Conservation (phyloP, 345 rosid species). For the Hibiscus syriacus region DNA sequence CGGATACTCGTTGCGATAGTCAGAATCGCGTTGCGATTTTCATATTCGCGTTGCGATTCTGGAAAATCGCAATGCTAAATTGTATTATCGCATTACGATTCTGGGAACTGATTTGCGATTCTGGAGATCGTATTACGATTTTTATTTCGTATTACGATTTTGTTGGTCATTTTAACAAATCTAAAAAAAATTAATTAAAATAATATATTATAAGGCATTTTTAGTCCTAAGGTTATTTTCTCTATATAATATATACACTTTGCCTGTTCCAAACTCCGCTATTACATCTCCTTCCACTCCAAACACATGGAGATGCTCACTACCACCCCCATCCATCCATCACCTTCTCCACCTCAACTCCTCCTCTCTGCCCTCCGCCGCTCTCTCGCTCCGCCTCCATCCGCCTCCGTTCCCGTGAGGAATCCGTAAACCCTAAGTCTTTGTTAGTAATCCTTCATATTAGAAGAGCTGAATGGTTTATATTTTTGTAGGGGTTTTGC, state of each 20-base stretch:
- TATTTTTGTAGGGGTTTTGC: slow-evolving; percentile 22
- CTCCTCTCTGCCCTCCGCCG: neutral
- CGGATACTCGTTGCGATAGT: too few species aligned
- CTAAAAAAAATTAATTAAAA: too few species aligned
- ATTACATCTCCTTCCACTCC: neutral
- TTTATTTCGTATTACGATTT: too few species aligned
- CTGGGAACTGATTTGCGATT: too few species aligned
- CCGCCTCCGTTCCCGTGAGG: neutral
- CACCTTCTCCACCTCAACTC: neutral
- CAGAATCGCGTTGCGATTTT: too few species aligned
- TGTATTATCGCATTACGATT: too few species aligned
- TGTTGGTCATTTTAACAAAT: too few species aligned
- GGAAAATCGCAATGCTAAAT: too few species aligned
- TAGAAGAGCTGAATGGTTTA: neutral
- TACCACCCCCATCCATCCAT: neutral
- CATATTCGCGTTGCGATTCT: too few species aligned
- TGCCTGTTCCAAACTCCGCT: neutral
- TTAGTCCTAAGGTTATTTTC: too few species aligned
- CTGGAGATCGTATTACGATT: too few species aligned
- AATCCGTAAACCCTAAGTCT: neutral
- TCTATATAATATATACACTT: neutral
- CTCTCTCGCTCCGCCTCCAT: neutral
- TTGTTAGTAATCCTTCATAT: neutral
- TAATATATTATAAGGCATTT: too few species aligned
- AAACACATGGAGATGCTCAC: neutral